Conservation (phyloP, 2,329 filamentous ascomycete genomes). For the Penicillium brevicompactum region DNA sequence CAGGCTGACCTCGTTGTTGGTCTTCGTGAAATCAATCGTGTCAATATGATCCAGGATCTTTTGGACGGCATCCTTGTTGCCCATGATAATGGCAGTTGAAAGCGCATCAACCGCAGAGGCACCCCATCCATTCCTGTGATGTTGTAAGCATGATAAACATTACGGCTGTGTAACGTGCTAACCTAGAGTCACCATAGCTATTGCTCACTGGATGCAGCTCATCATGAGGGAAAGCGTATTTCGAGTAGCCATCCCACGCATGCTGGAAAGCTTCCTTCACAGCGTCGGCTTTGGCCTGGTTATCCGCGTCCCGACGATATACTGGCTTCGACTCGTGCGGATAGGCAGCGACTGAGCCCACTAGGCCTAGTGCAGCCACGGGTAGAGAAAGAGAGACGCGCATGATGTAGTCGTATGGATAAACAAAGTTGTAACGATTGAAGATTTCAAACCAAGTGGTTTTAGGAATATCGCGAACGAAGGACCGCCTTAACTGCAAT, state of each 20-base stretch:
- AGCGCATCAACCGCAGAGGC: slow-evolving; percentile 80
- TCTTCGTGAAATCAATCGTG: slow-evolving; percentile 69
- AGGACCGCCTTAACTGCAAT: slow-evolving; percentile 11
- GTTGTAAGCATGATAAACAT: slow-evolving; percentile 1
- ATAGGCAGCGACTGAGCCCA: slow-evolving; percentile 24
- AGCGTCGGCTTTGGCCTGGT: slow-evolving; percentile 52
- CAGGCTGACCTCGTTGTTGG: slow-evolving; percentile 65
- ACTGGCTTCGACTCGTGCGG: slow-evolving; percentile 20
- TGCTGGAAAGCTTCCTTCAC: slow-evolving; percentile 70
- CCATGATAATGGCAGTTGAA: slow-evolving; percentile 78
- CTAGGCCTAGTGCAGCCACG: slow-evolving; percentile 26
- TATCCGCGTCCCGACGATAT: slow-evolving; percentile 8
- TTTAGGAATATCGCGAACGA: slow-evolving; percentile 17
- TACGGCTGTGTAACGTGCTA: slow-evolving; percentile 21
- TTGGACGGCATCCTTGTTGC: slow-evolving; percentile 65
- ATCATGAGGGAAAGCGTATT: slow-evolving; percentile 76
- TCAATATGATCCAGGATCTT: slow-evolving; percentile 72
- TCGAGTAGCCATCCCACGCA: slow-evolving; percentile 73
- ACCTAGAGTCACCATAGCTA: slow-evolving; percentile 69
- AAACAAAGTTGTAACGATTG: slow-evolving; percentile 1
- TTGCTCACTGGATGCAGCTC: slow-evolving; percentile 71
- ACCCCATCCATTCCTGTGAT: slow-evolving; percentile 75
- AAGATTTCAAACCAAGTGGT: background rate
- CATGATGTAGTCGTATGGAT: slow-evolving; percentile 22
- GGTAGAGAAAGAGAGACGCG: slow-evolving; percentile 29